Percentiles rank a stretch among this genome's conserved stretches.
phyloP scores from a whole-genome alignment of 805 yeast genomes.

The Candida vaughaniae region DNA sequence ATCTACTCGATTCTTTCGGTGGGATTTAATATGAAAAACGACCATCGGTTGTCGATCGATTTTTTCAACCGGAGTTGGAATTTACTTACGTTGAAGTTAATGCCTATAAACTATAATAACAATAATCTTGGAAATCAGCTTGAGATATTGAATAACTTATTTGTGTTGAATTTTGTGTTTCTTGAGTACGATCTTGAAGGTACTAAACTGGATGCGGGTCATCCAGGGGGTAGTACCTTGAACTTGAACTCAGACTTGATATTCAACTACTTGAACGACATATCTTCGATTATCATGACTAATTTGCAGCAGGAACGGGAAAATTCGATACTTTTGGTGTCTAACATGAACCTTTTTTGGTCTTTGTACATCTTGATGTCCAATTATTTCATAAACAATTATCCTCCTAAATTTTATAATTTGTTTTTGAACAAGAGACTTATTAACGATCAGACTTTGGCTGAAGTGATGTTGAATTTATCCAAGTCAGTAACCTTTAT shows the following conservation, averaged over 20 bases:
- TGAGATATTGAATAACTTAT: conserved; percentile 45
- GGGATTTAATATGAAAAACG: conserved; percentile 31
- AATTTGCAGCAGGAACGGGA: conserved; percentile 24
- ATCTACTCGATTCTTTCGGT: conserved; percentile 46
- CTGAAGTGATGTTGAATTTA: conserved; percentile 22
- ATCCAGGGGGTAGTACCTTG: conserved; percentile 1
- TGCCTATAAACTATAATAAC: conserved; percentile 27
- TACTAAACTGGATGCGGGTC: neutral
- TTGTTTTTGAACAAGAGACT: conserved; percentile 17
- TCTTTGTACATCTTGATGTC: conserved; percentile 48
- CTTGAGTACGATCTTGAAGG: conserved; percentile 34
- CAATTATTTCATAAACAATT: conserved; percentile 38
- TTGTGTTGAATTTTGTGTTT: conserved; percentile 43
- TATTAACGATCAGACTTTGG: conserved; percentile 11
- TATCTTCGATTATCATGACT: conserved; percentile 41
- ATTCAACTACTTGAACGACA: conserved; percentile 50
- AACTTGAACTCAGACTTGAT: conserved; percentile 43
- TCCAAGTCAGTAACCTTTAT: conserved; percentile 22
- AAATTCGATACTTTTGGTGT: conserved; percentile 25
- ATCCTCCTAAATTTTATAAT: conserved; percentile 35
- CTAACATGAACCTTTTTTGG: conserved; percentile 40
- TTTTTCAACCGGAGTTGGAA: conserved; percentile 48
- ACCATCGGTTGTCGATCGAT: conserved; percentile 30
- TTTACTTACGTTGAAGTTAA: conserved; percentile 31
- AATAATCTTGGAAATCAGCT: conserved; percentile 13